These are phyloP conservation scores for Imleria badia DNA, from an alignment of 768 basidiomycete genomes.

Conservation along the genomic window DNA sequence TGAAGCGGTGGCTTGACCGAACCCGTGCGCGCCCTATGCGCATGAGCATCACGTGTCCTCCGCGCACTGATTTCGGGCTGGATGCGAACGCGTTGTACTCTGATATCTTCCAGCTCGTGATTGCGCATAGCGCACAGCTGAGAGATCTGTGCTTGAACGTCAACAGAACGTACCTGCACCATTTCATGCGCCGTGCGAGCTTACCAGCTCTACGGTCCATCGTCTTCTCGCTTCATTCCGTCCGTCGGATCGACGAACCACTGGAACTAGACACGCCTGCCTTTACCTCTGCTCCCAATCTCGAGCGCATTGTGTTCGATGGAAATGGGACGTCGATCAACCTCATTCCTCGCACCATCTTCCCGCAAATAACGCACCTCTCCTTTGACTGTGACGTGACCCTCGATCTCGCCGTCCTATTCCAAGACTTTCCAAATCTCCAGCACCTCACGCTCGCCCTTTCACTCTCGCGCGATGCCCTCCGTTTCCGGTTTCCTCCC, in stretches of 20 bases:
- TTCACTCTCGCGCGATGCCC: slow-evolving; percentile 6
- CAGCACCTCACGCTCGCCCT: slow-evolving; percentile 16
- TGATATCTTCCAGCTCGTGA: slow-evolving; percentile 20
- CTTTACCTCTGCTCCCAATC: slow-evolving; percentile 13
- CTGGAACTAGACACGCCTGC: not conserved
- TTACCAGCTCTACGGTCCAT: slow-evolving; percentile 16
- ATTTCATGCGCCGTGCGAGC: slow-evolving; percentile 13
- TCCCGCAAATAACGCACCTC: slow-evolving; percentile 24
- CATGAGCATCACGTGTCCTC: slow-evolving; percentile 21
- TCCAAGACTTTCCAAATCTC: slow-evolving; percentile 19
- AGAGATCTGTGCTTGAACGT: slow-evolving; percentile 19
- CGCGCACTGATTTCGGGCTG: slow-evolving; percentile 18
- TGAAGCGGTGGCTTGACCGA: slow-evolving; percentile 21
- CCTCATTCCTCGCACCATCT: slow-evolving; percentile 18
- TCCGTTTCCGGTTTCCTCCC: slow-evolving; percentile 9
- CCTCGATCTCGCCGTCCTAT: slow-evolving; percentile 21
- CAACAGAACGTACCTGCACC: slow-evolving; percentile 17
- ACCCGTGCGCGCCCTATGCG: slow-evolving; percentile 22
- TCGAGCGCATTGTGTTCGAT: slow-evolving; percentile 14
- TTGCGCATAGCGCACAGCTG: slow-evolving; percentile 22
- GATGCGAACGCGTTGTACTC: slow-evolving; percentile 5
- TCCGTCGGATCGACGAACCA: slow-evolving; percentile 5
- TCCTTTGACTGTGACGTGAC: slow-evolving; percentile 17
- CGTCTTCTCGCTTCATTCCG: slow-evolving; percentile 14
- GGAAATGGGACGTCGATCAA: slow-evolving; percentile 11